Evolutionary conservation across 345 rosid species (phyloP).

Genomic region (Linum lewisii): DNA sequence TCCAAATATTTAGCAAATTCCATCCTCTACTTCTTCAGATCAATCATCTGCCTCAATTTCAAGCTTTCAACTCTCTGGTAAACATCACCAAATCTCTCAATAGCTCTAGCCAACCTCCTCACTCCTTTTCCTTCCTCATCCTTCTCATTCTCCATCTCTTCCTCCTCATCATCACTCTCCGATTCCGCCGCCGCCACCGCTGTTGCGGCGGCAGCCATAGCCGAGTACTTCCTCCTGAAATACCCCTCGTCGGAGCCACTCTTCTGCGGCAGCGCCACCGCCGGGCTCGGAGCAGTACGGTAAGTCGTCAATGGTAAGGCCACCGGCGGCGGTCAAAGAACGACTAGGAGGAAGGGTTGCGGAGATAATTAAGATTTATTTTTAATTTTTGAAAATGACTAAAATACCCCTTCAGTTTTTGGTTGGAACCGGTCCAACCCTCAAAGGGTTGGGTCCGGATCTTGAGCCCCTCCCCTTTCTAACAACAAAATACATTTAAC

Average conservation of each 20-base stretch:
- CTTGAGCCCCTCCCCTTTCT: too few species aligned
- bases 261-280: conserved; percentile 58
- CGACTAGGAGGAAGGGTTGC: conserved; percentile 66
- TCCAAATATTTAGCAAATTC: conserved; percentile 87
- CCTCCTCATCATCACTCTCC: conserved; percentile 39
- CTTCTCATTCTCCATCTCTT: conserved; percentile 32
- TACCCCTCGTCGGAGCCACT: conserved; percentile 31
- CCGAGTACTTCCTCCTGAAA: conserved; percentile 68
- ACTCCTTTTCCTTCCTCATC: conserved; percentile 35
- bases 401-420: too few species aligned
- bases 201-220: conserved; percentile 88
- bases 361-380: too few species aligned
- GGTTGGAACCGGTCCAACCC: too few species aligned
- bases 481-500: too few species aligned
- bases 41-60: conserved; percentile 89
- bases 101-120: conserved; percentile 52
- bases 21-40: conserved; percentile 98
- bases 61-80: conserved; percentile 78
- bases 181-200: conserved; percentile 60
- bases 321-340: conserved; percentile 68
- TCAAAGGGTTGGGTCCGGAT: too few species aligned
- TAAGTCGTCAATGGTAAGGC: conserved; percentile 33
- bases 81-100: conserved; percentile 80
- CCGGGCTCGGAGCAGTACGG: conserved; percentile 7
- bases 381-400: too few species aligned